Evolutionary conservation across 352 stramenopile genomes (phyloP).

Genomic region (Albugo laibachii): DNA sequence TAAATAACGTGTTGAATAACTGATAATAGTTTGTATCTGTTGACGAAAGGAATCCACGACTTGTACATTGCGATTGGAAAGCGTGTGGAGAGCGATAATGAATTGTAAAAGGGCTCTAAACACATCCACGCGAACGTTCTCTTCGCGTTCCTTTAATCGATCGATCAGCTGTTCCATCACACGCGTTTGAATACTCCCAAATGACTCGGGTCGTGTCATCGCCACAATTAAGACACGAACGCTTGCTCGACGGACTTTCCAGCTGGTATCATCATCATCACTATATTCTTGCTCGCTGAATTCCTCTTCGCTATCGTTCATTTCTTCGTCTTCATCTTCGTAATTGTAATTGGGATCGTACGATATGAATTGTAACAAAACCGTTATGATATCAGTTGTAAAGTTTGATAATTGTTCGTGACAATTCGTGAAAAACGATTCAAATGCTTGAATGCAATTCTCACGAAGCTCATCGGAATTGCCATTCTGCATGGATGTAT

Average conservation of each 20-base stretch:
- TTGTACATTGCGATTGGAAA: constrained; percentile 16
- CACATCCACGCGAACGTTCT: constrained; percentile 96
- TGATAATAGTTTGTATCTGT: constrained; percentile 46
- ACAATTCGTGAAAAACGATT: constrained; percentile 92
- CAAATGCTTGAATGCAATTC: constrained; percentile 96
- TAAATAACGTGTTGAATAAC: constrained; percentile 66
- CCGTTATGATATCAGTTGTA: constrained; percentile 80
- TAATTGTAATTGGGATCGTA: constrained; percentile 99
- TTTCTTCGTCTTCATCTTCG: constrained; percentile 76
- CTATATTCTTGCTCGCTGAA: constrained; percentile 73
- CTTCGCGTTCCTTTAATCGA: constrained; percentile 93
- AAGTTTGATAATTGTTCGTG: constrained; percentile 91
- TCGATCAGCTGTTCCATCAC: constrained; percentile 70
- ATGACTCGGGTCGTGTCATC: constrained; percentile 62
- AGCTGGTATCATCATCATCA: constrained; percentile 89
- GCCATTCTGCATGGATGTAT: constrained; percentile 87
- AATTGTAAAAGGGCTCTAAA: constrained; percentile 89
- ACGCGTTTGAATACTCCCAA: constrained; percentile 69
- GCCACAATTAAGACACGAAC: constrained; percentile 88
- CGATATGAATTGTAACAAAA: constrained; percentile 85
- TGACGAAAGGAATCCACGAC: constrained; percentile 13
- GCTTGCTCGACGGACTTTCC: constrained; percentile 90
- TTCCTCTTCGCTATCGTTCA: constrained; percentile 56
- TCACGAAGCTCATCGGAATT: constrained; percentile 90
- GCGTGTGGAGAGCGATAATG: constrained; percentile 44